Evolutionary conservation across 768 basidiomycete species (phyloP), one percentile per base, ranked within the genome.

Genomic region (Dentipellis sp.): DNA sequence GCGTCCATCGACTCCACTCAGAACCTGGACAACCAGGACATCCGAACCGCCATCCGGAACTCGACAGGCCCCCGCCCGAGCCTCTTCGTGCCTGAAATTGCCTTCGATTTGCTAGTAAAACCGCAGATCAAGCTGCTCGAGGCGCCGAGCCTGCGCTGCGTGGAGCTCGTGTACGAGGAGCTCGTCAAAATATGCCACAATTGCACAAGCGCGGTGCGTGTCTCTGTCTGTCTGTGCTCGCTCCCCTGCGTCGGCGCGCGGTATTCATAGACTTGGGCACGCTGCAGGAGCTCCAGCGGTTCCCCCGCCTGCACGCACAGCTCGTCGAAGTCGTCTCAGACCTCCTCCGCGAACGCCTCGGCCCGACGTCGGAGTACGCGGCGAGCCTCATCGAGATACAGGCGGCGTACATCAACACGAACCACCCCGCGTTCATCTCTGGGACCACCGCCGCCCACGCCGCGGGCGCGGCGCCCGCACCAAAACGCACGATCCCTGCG

Each of bases 131-230:
- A 97, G 73, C 76, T 98, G 21, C 73, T 99, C 51, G 95, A 98
- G 70, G 82, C 91, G 10, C 97, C 97, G 12, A 92, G 91, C 72
- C 70, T 97, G 71, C 79, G 97, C 45, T 99, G 97, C 63, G 97
- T 98, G 17, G 97, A 98, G 69, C 73, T 99, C 63, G 97, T 99
- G 8, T 99, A 99, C 68, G 97, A 99, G 69, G 97, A 99, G 70
- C 75, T 99, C 54, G 97, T 99, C 61, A 98, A 98, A 77, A 94
- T 99, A 48, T 98, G 97, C 70, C 97, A 99, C 68, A 98, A 95
- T 66, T 97, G 95, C 72, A 97, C 95, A 3, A 89, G 89, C 68
- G 68, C 80, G 52, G 94, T 94, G 66, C 67, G 82, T n/a, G 38
- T 19, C 39, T 36, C n/a, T n/a, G n/a, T n/a, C n/a, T n/a, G 38